Evolutionary conservation across 257 asterid species (phyloP).

Genomic region (Solanum peruvianum): DNA sequence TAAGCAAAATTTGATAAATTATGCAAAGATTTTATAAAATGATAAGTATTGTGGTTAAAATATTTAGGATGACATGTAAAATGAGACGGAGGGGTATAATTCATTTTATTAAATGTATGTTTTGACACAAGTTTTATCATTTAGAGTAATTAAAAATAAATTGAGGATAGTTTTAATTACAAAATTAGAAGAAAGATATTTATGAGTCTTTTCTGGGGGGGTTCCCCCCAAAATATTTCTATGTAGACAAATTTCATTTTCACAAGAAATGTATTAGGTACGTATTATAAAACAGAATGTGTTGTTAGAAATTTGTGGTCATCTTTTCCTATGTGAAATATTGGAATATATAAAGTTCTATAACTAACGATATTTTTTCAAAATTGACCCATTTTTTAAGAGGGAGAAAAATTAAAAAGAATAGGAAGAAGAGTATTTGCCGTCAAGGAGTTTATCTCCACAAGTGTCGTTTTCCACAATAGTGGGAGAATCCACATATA

Average conservation of each 20-base stretch:
- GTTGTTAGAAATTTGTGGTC: background rate
- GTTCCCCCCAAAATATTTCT: background rate
- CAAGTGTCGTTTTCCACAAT: conserved; percentile 12
- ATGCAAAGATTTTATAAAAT: too few relatives aligned
- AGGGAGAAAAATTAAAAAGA: background rate
- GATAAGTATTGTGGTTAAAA: too few relatives aligned
- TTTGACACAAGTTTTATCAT: background rate
- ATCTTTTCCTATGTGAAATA: background rate
- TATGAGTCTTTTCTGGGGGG: too few relatives aligned
- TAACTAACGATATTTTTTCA: background rate
- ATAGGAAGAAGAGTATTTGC: background rate
- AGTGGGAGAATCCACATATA: background rate
- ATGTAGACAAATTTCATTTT: background rate
- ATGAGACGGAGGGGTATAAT: background rate
- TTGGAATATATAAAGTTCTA: background rate
- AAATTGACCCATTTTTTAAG: background rate
- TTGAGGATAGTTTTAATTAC: too few relatives aligned
- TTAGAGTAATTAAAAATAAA: too few relatives aligned
- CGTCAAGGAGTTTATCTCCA: conserved; percentile 11
- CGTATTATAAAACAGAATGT: background rate
- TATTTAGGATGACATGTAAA: too few relatives aligned
- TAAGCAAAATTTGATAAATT: too few relatives aligned
- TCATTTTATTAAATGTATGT: background rate
- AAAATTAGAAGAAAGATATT: too few relatives aligned
- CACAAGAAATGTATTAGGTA: background rate